Conservation (phyloP, 768 basidiomycete species). For the Leccinellum rugosiceps region DNA sequence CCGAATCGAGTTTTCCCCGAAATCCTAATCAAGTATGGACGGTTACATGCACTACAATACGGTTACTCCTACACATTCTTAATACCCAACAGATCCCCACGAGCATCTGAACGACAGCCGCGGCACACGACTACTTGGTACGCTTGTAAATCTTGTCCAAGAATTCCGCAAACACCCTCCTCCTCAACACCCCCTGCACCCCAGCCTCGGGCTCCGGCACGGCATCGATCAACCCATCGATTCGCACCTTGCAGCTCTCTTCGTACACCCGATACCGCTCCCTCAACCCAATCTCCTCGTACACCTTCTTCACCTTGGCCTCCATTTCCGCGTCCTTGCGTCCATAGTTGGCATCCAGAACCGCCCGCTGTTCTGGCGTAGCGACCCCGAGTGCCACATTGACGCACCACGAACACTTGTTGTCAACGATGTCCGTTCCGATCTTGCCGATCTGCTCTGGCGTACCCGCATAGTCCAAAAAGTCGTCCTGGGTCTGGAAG, state of each 20-base stretch:
- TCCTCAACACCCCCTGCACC: conserved; percentile 46
- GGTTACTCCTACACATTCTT: background rate
- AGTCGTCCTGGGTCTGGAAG: conserved; percentile 99
- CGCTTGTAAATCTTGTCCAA: conserved; percentile 81
- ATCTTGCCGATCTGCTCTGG: conserved; percentile 95
- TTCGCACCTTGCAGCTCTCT: conserved; percentile 58
- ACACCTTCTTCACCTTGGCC: conserved; percentile 67
- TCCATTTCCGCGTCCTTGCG: conserved; percentile 47
- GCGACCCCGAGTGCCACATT: conserved; percentile 75
- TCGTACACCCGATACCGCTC: conserved; percentile 77
- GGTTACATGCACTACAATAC: background rate
- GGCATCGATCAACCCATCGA: conserved; percentile 66
- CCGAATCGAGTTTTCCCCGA: no score
- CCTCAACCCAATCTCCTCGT: conserved; percentile 62
- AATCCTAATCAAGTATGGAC: no score
- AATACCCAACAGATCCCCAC: background rate
- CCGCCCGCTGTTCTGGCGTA: conserved; percentile 50
- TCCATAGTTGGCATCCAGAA: conserved; percentile 69
- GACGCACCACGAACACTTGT: conserved; percentile 97
- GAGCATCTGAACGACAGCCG: background rate
- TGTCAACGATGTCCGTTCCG: conserved; percentile 97
- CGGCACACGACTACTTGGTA: conserved; percentile 40
- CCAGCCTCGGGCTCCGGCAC: conserved; percentile 58
- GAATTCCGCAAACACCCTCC: conserved; percentile 81
- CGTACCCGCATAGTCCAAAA: conserved; percentile 86